These are phyloP conservation scores for Ophiosphaerella korrae DNA, from an alignment of 2,329 filamentous ascomycete genomes.

Conservation along the genomic window DNA sequence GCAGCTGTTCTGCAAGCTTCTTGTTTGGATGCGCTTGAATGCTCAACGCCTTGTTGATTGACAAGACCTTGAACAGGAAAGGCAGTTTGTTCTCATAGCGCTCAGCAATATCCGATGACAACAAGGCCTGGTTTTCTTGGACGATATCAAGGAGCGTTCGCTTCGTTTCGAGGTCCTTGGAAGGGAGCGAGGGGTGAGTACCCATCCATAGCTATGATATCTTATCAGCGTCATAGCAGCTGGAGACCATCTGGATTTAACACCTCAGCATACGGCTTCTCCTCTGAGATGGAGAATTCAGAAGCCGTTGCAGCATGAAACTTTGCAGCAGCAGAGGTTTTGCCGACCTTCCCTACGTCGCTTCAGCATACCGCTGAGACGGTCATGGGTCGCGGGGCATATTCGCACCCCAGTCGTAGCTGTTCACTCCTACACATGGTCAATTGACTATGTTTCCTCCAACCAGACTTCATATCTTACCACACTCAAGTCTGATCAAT, in stretches of 20 bases:
- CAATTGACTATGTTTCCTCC: conserved; percentile 11
- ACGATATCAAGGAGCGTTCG: conserved; percentile 86
- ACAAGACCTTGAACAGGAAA: conserved; percentile 97
- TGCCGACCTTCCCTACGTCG: conserved; percentile 76
- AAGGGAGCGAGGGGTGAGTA: conserved; percentile 93
- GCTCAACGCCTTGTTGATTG: conserved; percentile 91
- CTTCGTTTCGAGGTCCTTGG: conserved; percentile 83
- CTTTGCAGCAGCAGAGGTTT: conserved; percentile 83
- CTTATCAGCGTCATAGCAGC: conserved; percentile 21
- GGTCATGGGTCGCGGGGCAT: conserved; percentile 27
- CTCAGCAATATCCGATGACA: conserved; percentile 73
- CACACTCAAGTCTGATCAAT: conserved; percentile 81
- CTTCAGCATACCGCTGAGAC: conserved; percentile 32
- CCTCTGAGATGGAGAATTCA: conserved; percentile 76
- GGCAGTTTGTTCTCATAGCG: conserved; percentile 83
- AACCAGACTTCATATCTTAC: conserved; percentile 46
- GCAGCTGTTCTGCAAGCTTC: conserved; percentile 86
- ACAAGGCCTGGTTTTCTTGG: conserved; percentile 80
- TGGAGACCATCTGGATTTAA: not conserved
- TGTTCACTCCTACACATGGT: conserved; percentile 78
- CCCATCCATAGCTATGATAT: conserved; percentile 92
- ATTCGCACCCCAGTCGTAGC: conserved; percentile 87
- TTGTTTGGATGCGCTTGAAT: conserved; percentile 98
- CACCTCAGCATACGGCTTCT: conserved; percentile 95
- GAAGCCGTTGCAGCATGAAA: conserved; percentile 85